Evolutionary conservation across 805 yeast genomes (phyloP).

Genomic region (Komagataella pseudopastoris): DNA sequence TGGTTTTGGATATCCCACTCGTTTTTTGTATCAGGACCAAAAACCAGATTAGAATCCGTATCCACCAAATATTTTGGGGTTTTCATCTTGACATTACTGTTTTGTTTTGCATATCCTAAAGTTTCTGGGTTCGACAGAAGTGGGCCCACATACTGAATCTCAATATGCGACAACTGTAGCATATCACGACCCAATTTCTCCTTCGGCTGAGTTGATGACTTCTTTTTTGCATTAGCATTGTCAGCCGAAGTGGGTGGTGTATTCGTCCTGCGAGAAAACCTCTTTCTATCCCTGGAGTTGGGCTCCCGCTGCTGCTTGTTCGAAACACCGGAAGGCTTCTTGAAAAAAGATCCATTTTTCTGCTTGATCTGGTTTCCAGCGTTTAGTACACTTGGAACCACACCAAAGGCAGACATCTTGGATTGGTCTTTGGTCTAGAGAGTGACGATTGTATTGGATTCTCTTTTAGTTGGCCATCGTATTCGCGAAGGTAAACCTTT

Average conservation of each 20-base stretch:
- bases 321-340: background rate
- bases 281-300: background rate
- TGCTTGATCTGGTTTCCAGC: background rate
- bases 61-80: slow-evolving; percentile 18
- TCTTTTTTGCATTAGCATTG: background rate
- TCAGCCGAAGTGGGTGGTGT: background rate
- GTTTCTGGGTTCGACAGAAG: slow-evolving; percentile 14
- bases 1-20: slow-evolving; percentile 76
- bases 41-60: slow-evolving; percentile 22
- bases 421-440: background rate
- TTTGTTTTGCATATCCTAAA: slow-evolving; percentile 13
- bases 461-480: background rate
- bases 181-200: background rate
- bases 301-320: background rate
- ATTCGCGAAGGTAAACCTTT: background rate
- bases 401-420: background rate
- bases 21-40: slow-evolving; percentile 18
- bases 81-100: slow-evolving; percentile 6
- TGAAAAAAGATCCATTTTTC: background rate
- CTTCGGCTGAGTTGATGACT: background rate
- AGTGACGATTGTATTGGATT: background rate
- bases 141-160: slow-evolving; percentile 16
- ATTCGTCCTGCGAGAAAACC: background rate
- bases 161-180: slow-evolving; percentile 6
- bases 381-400: background rate